These are phyloP conservation scores for Cryphonectria naterciae DNA, from an alignment of 2,329 filamentous ascomycete genomes.

Conservation along the genomic window DNA sequence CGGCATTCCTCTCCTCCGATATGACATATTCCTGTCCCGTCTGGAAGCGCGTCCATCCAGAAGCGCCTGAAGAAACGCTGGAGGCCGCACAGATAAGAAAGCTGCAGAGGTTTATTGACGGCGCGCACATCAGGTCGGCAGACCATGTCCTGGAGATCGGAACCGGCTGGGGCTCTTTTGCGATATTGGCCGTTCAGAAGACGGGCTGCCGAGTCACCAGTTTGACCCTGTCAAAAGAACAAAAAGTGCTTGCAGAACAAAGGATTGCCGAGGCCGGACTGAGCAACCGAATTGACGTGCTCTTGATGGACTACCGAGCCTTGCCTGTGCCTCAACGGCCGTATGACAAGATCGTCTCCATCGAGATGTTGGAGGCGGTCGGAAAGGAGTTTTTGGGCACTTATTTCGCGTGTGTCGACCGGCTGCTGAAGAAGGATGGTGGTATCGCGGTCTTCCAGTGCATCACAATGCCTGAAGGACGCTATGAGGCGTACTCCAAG, in stretches of 20 bases:
- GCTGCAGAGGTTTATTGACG: conserved; percentile 66
- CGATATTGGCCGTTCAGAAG: conserved; percentile 67
- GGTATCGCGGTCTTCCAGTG: conserved; percentile 75
- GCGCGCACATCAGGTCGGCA: conserved; percentile 62
- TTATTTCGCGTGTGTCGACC: conserved; percentile 69
- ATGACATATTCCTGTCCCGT: conserved; percentile 79
- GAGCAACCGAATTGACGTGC: conserved; percentile 63
- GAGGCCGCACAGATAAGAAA: conserved; percentile 71
- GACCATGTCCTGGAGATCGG: conserved; percentile 78
- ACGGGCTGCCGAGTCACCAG: conserved; percentile 72
- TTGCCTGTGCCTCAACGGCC: conserved; percentile 55
- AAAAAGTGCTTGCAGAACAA: conserved; percentile 69
- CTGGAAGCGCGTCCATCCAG: conserved; percentile 54
- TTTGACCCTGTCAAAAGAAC: conserved; percentile 69
- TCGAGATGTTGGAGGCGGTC: conserved; percentile 79
- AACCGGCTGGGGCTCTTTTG: conserved; percentile 76
- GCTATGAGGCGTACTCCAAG: conserved; percentile 68
- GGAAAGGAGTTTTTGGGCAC: conserved; percentile 68
- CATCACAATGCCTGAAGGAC: conserved; percentile 74
- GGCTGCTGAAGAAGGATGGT: conserved; percentile 66
- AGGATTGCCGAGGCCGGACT: conserved; percentile 66
- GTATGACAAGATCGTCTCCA: conserved; percentile 74
- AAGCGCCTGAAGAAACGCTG: conserved; percentile 57
- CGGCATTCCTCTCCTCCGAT: conserved; percentile 72
- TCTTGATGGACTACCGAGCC: conserved; percentile 70